Conservation (phyloP, 352 stramenopile genomes). For the Plasmopara halstedii region DNA sequence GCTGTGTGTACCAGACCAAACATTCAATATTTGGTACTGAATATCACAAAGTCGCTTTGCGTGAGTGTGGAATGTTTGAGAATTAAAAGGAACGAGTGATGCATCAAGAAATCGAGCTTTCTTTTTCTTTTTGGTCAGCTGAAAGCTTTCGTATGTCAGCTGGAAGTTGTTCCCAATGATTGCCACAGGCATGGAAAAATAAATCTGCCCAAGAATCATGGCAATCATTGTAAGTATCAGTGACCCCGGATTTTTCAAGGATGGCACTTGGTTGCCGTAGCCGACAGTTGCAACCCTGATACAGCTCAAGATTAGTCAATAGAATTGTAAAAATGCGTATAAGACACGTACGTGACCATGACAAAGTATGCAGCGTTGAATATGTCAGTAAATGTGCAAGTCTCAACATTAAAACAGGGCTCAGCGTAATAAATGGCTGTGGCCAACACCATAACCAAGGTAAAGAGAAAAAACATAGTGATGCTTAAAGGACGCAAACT, state of each 20-base stretch:
- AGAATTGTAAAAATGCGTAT: not conserved
- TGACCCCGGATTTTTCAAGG: conserved; percentile 42
- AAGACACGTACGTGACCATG: conserved; percentile 66
- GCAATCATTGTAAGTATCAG: conserved; percentile 43
- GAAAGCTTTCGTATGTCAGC: conserved; percentile 49
- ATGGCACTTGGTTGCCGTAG: conserved; percentile 61
- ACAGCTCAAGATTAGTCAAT: not conserved
- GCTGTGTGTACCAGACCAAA: conserved; percentile 38
- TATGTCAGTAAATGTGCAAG: conserved; percentile 75
- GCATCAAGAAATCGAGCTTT: conserved; percentile 40
- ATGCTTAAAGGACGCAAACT: conserved; percentile 52
- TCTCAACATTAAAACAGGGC: conserved; percentile 68
- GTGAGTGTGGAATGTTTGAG: conserved; percentile 30
- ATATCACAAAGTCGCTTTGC: conserved; percentile 51
- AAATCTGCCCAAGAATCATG: conserved; percentile 77
- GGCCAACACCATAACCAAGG: conserved; percentile 62
- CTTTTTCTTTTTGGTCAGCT: conserved; percentile 45
- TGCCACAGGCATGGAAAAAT: conserved; percentile 69
- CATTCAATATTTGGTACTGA: conserved; percentile 45
- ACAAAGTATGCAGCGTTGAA: conserved; percentile 82
- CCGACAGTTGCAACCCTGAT: conserved; percentile 68
- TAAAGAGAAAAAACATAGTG: conserved; percentile 73
- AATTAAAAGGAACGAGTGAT: conserved; percentile 50
- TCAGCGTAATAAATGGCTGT: conserved; percentile 72
- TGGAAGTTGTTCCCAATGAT: conserved; percentile 78